A percentile compares a stretch with the other conserved stretches of the same genome.
phyloP scores from a whole-genome alignment of 208 protist species.

The Spironucleus salmonicida region DNA sequence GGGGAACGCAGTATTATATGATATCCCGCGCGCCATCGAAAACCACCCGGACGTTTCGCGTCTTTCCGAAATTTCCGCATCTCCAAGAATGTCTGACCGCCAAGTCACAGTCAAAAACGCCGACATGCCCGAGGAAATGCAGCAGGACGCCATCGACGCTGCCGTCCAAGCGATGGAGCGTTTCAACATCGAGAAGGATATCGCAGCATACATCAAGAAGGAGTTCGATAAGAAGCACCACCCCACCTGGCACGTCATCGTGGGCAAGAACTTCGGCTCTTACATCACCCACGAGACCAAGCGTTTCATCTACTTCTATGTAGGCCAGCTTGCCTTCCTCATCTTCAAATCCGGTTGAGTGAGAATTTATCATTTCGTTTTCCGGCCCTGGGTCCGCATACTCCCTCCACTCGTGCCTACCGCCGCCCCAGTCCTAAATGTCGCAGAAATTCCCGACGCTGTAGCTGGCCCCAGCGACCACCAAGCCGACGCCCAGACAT shows the following conservation, averaged over 20 bases:
- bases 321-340: slow-evolving; percentile 93
- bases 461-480: no score
- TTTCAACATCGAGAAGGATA: slow-evolving; percentile 98
- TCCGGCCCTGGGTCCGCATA: no score
- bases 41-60: no score
- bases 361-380: no score
- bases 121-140: slow-evolving; percentile 64
- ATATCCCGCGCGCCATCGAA: no score
- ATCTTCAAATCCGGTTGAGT: slow-evolving; percentile 86
- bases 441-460: no score
- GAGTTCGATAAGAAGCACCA: slow-evolving; percentile 92
- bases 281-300: slow-evolving; percentile 99
- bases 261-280: slow-evolving; percentile 98
- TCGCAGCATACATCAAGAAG: slow-evolving; percentile 98
- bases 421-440: no score
- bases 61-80: no score
- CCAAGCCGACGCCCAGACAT: no score
- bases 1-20: no score
- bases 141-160: slow-evolving; percentile 88
- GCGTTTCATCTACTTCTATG: slow-evolving; percentile 98
- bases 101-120: slow-evolving; percentile 58
- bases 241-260: slow-evolving; percentile 99
- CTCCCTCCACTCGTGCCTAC: no score
- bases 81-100: slow-evolving; percentile 40
- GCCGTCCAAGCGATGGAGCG: slow-evolving; percentile 88